Percentiles rank a stretch among this genome's conserved stretches.
Conservation (phyloP, 768 basidiomycete genomes). For the Flagelloscypha sp. region DNA sequence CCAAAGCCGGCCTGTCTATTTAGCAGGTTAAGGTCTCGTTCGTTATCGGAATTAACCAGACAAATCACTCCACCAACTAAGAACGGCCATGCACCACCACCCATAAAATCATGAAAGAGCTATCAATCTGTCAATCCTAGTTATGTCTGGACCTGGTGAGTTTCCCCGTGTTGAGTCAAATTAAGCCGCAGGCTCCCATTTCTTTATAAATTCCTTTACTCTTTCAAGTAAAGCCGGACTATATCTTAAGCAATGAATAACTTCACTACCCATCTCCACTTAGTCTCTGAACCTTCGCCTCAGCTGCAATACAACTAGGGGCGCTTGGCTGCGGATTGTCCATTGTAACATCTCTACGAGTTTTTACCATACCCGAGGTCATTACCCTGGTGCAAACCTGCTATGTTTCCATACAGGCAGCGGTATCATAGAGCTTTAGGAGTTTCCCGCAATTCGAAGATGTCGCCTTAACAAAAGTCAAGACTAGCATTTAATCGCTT, state of each 20-base stretch:
- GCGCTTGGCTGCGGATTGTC: no score
- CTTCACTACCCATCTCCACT: no score
- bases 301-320: no score
- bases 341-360: no score
- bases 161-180: constrained; percentile 80
- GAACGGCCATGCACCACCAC: constrained; percentile 87
- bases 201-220: constrained; percentile 49
- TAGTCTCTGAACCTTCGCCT: no score
- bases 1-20: constrained; percentile 75
- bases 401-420: no score
- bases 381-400: no score
- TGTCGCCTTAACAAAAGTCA: no score
- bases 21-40: constrained; percentile 92
- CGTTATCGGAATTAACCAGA: constrained; percentile 95
- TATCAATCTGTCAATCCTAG: constrained; percentile 75
- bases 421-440: no score
- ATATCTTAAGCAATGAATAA: constrained; percentile 20
- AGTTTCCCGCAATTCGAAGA: no score
- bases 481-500: not conserved
- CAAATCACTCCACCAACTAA: constrained; percentile 92
- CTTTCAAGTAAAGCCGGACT: constrained; percentile 23
- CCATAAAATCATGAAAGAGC: constrained; percentile 81
- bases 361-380: no score
- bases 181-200: constrained; percentile 81
- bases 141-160: constrained; percentile 76